Evolutionary conservation across 192 early-diverging fungal species (phyloP), one percentile per base, ranked within the genome.

Genomic region (Backusella parvicylindrica): DNA sequence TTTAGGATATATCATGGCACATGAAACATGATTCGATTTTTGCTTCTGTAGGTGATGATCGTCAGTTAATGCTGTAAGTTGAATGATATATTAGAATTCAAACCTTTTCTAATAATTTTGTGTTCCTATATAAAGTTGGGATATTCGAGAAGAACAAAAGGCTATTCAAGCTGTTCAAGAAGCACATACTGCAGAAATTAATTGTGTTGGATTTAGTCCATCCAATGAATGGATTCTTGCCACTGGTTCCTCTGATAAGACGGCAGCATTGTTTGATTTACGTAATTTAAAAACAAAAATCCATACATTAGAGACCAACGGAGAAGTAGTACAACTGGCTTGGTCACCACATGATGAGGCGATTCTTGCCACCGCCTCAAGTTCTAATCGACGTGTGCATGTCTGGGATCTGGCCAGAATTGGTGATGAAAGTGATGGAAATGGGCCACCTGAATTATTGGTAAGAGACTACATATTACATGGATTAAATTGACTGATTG

Each of bases 11-110:
- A 37, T 93, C 96, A 7, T 99, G 98, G 98, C 93, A 95, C 72
- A 83, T 83, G 33, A 82, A 92, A 77, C 89, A 95, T 78, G 88
- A 94, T 26, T 87, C 91, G 50, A 83, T 99, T 41, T 99, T 99
- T 86, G 98, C 95, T 3, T 98, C 96, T 31, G 98, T 98, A 16
- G 97, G 95, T 49, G 98, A 99, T 83, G 98, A 99, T 83, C 92
- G 92, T 66, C 90, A 92, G 60, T 87, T 99, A 68, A 81, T 97
- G 64, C 91, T 99, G 92, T 95, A 89, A 72, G 81, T 74, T 13
- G n/a, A 8, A n/a, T 47, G 18, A 47, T n/a, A 47, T 21, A 6
- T 47, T n/a, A n/a, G n/a, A 0, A 16, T n/a, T 1, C 4, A 6
- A 6, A 5, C 4, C 4, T 47, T n/a, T 6, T 47, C 18, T n/a